A percentile compares a stretch with the other conserved stretches of the same genome.
These are phyloP conservation scores for Xanthoparmelia taractica DNA, from an alignment of 495 filamentous ascomycete genomes.

Conservation along the genomic window DNA sequence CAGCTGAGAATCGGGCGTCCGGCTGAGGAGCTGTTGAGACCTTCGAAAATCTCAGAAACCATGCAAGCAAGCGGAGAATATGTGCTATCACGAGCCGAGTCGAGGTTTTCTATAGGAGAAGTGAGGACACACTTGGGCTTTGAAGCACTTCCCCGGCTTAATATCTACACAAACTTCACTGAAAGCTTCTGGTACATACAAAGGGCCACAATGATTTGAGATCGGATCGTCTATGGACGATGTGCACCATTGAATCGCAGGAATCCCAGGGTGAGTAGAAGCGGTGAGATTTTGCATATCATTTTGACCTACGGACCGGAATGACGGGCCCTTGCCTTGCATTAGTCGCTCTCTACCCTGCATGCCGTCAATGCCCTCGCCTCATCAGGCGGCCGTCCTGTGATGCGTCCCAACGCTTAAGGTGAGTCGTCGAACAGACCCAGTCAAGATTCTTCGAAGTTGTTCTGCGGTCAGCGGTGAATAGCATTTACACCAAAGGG, in stretches of 20 bases:
- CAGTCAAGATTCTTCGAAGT: neutral
- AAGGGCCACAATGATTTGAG: neutral
- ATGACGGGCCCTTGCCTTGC: neutral
- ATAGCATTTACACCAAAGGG: neutral
- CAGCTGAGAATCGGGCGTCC: neutral
- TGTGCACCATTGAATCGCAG: neutral
- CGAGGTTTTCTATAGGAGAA: neutral
- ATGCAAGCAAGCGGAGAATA: neutral
- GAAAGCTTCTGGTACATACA: neutral
- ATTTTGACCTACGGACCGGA: neutral
- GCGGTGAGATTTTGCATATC: neutral
- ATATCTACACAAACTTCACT: neutral
- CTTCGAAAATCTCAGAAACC: neutral
- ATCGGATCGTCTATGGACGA: neutral
- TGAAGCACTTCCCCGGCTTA: neutral
- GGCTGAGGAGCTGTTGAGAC: neutral
- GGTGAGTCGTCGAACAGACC: neutral
- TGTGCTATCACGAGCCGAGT: neutral
- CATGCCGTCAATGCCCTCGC: neutral
- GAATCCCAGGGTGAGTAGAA: neutral
- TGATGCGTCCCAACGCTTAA: neutral
- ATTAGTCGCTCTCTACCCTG: constrained; percentile 1
- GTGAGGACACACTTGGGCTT: neutral
- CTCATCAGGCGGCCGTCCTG: neutral
- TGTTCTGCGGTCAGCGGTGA: neutral